phyloP scores from a whole-genome alignment of 2,329 filamentous ascomycete species.

The Bipolaris sorokiniana region DNA sequence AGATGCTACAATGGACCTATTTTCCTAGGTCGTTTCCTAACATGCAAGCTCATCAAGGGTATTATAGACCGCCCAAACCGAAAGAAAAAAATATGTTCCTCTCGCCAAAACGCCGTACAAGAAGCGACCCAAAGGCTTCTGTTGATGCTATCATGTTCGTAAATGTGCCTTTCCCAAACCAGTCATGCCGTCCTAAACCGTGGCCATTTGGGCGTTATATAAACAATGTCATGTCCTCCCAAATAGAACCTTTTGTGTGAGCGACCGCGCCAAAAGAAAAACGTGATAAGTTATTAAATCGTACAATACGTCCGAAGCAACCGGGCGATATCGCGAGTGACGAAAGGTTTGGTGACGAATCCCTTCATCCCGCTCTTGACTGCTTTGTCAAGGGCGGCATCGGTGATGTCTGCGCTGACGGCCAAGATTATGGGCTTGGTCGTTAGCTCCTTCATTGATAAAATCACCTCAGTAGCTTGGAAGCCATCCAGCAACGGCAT shows the following conservation, averaged over 20 bases:
- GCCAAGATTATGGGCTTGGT: conserved; percentile 60
- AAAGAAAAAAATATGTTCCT: conserved; percentile 2
- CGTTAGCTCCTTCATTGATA: conserved; percentile 53
- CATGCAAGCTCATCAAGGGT: conserved; percentile 19
- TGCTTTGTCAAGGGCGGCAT: conserved; percentile 65
- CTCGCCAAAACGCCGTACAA: conserved; percentile 17
- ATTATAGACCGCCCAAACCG: conserved; percentile 16
- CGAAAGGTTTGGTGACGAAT: conserved; percentile 72
- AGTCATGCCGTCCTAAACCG: conserved; percentile 1
- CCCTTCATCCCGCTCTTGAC: conserved; percentile 69
- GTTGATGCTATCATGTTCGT: conserved; percentile 29
- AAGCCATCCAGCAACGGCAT: conserved; percentile 78
- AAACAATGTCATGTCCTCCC: conserved; percentile 12
- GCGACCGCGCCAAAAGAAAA: conserved; percentile 5
- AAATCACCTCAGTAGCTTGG: conserved; percentile 68
- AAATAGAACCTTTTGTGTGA: conserved; percentile 18
- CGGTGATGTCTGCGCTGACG: conserved; percentile 71
- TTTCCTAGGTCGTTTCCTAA: conserved; percentile 6
- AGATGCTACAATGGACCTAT: conserved; percentile 10
- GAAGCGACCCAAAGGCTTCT: conserved; percentile 11
- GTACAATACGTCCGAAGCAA: conserved; percentile 60
- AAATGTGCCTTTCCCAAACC: conserved; percentile 19
- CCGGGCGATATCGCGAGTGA: conserved; percentile 66
- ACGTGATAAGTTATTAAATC: conserved; percentile 12
- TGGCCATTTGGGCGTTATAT: conserved; percentile 9